phyloP scores from a whole-genome alignment of 768 basidiomycete species.

The Leccinum sublutescens region DNA sequence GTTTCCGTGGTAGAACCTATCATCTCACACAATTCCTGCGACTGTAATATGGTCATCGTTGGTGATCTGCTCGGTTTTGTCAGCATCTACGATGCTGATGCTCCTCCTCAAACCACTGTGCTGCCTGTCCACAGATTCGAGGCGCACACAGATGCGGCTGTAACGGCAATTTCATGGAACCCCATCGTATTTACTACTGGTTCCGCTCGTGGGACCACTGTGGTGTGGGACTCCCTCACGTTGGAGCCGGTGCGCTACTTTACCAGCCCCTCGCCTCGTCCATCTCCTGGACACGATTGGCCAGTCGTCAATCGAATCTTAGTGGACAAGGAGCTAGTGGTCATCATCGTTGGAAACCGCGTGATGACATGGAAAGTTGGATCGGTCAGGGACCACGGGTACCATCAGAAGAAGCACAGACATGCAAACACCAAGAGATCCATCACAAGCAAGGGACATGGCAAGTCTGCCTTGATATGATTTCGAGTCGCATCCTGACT shows the following conservation, averaged over 20 bases:
- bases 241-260: slow-evolving; percentile 58
- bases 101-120: slow-evolving; percentile 15
- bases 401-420: slow-evolving; percentile 35
- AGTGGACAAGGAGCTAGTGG: slow-evolving; percentile 50
- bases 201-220: slow-evolving; percentile 56
- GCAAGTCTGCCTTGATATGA: slow-evolving; percentile 34
- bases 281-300: slow-evolving; percentile 33
- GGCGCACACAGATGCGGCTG: slow-evolving; percentile 60
- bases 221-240: slow-evolving; percentile 65
- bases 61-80: slow-evolving; percentile 69
- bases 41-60: slow-evolving; percentile 52
- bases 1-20: slow-evolving; percentile 50
- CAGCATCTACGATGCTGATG: slow-evolving; percentile 55
- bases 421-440: slow-evolving; percentile 28
- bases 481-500: neutral
- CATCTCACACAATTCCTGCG: slow-evolving; percentile 39
- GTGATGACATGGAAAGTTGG: slow-evolving; percentile 72
- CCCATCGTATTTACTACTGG: slow-evolving; percentile 62
- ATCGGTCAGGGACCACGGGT: slow-evolving; percentile 31
- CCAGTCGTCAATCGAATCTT: slow-evolving; percentile 56
- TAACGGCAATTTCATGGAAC: slow-evolving; percentile 66
- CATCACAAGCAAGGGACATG: slow-evolving; percentile 41
- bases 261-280: slow-evolving; percentile 42
- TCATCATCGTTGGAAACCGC: slow-evolving; percentile 58
- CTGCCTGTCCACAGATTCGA: slow-evolving; percentile 51